phyloP scores from a whole-genome alignment of 495 filamentous ascomycete species.

The Lepraria neglecta region DNA sequence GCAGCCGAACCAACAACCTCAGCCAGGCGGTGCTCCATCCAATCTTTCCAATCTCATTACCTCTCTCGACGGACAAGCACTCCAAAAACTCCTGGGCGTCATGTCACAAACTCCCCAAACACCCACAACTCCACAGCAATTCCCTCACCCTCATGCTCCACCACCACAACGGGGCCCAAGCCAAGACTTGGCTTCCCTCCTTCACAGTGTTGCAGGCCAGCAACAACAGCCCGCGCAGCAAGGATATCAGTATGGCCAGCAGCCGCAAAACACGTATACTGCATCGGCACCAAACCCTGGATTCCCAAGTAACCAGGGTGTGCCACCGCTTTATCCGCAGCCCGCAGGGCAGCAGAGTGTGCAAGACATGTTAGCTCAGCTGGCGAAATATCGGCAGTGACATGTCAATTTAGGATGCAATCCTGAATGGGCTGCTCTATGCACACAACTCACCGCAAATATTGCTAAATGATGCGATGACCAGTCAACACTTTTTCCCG shows the following conservation, averaged over 20 bases:
- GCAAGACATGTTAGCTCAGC: constrained; percentile 56
- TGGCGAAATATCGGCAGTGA: constrained; percentile 57
- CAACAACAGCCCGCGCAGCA: constrained; percentile 27
- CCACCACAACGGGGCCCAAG: constrained; percentile 35
- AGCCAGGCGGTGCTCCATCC: constrained; percentile 32
- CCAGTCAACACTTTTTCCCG: neutral
- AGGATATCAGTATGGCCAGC: constrained; percentile 32
- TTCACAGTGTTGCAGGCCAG: constrained; percentile 45
- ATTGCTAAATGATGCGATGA: neutral
- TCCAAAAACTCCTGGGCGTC: constrained; percentile 66
- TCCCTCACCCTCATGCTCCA: constrained; percentile 13
- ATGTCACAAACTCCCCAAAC: constrained; percentile 39
- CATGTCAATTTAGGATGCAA: neutral
- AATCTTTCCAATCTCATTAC: constrained; percentile 54
- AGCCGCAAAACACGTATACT: constrained; percentile 33
- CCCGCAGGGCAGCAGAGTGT: constrained; percentile 47
- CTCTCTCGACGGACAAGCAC: constrained; percentile 60
- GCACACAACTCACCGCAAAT: neutral
- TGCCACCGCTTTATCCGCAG: constrained; percentile 28
- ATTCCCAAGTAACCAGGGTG: constrained; percentile 28
- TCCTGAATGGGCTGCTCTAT: neutral
- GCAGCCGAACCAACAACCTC: constrained; percentile 34
- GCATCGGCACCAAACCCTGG: constrained; percentile 34
- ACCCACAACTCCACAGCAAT: constrained; percentile 13
- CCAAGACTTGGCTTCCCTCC: constrained; percentile 55